phyloP scores from a whole-genome alignment of 176 grass and related monocot species.

The Zea luxurians region DNA sequence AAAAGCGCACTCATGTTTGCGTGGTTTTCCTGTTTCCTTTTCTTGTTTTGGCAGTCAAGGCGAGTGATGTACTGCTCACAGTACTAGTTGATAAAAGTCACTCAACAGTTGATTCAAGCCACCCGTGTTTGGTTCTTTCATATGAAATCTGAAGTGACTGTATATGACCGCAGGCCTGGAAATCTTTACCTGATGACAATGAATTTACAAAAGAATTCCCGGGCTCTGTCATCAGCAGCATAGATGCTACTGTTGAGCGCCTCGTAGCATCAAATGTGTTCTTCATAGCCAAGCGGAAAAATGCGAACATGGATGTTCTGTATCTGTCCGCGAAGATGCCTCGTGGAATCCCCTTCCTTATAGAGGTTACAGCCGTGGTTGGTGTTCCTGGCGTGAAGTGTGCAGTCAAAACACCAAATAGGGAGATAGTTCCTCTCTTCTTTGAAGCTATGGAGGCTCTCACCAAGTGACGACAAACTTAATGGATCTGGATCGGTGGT shows the following conservation, averaged over 20 bases:
- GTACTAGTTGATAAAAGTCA: neutral
- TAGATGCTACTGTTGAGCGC: slow-evolving; percentile 74
- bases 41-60: neutral
- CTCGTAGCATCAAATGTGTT: slow-evolving; percentile 79
- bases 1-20: neutral
- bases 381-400: slow-evolving; percentile 84
- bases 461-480: slow-evolving; percentile 49
- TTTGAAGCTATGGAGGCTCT: slow-evolving; percentile 89
- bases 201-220: slow-evolving; percentile 76
- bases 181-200: slow-evolving; percentile 84
- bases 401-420: slow-evolving; percentile 87
- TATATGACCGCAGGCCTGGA: slow-evolving; percentile 69
- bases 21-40: neutral
- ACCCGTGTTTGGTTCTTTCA: neutral
- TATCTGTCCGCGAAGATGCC: slow-evolving; percentile 75
- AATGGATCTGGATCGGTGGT: neutral
- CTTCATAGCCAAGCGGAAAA: slow-evolving; percentile 89
- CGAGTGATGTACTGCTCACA: neutral
- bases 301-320: slow-evolving; percentile 79
- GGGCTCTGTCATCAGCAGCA: slow-evolving; percentile 59
- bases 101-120: neutral
- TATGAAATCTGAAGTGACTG: slow-evolving; percentile 22
- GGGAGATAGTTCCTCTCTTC: slow-evolving; percentile 72
- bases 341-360: slow-evolving; percentile 72
- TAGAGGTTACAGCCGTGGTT: slow-evolving; percentile 70